Evolutionary conservation across 371 early-diverging fungal species (phyloP).

Genomic region (Saksenaea vasiformis): DNA sequence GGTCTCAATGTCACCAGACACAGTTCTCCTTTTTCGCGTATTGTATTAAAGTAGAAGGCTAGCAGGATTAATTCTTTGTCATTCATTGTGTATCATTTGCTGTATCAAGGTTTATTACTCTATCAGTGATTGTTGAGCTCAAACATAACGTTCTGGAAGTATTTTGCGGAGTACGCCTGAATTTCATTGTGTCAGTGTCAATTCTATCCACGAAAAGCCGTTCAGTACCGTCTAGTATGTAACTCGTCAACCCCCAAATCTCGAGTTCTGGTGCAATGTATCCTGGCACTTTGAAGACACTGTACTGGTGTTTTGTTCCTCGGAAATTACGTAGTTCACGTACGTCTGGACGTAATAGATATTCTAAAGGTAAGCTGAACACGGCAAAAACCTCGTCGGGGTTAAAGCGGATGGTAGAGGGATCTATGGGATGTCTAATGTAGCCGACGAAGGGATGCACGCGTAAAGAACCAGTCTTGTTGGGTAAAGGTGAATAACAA

Average conservation of each 20-base stretch:
- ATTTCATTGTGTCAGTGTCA: no score
- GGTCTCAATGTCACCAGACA: background rate
- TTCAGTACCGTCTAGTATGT: slow-evolving; percentile 63
- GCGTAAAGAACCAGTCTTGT: slow-evolving; percentile 59
- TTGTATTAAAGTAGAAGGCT: no score
- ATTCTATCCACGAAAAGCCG: no score
- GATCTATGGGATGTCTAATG: slow-evolving; percentile 44
- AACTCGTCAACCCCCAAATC: slow-evolving; percentile 89
- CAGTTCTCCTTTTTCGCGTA: no score
- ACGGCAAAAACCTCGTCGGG: slow-evolving; percentile 71
- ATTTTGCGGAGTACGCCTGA: no score
- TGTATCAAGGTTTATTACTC: no score
- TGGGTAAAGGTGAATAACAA: slow-evolving; percentile 64
- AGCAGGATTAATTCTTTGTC: no score
- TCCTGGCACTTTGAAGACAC: slow-evolving; percentile 63
- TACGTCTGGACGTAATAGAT: slow-evolving; percentile 58
- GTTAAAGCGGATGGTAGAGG: slow-evolving; percentile 45
- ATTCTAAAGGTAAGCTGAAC: slow-evolving; percentile 70
- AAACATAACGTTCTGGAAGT: no score
- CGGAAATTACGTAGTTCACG: slow-evolving; percentile 60
- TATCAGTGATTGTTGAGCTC: no score
- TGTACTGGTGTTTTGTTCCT: slow-evolving; percentile 57
- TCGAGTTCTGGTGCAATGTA: slow-evolving; percentile 36
- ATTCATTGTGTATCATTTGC: no score
- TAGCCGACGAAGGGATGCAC: slow-evolving; percentile 80